A percentile compares a stretch with the other conserved stretches of the same genome.
These are phyloP conservation scores for Cryphonectria parasitica DNA, from an alignment of 2,329 filamentous ascomycete species.

Conservation along the genomic window DNA sequence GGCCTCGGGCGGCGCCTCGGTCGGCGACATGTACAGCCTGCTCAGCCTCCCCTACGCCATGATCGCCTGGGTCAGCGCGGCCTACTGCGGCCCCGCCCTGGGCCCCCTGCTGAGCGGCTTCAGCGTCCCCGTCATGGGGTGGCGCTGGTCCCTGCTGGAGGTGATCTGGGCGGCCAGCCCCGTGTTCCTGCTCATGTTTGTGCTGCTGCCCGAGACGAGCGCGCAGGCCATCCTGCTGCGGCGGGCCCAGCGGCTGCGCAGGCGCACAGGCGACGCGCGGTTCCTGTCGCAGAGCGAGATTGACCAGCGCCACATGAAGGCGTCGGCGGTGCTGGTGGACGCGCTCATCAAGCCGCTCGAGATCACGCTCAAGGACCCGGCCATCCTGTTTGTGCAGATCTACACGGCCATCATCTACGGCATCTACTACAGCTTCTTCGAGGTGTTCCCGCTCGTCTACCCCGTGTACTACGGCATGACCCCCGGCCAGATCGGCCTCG, in stretches of 20 bases:
- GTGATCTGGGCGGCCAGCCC: slow-evolving; percentile 65
- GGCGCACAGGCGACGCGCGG: slow-evolving; percentile 57
- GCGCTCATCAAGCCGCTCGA: slow-evolving; percentile 65
- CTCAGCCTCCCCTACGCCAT: slow-evolving; percentile 62
- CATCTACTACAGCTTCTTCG: slow-evolving; percentile 67
- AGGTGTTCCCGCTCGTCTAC: slow-evolving; percentile 69
- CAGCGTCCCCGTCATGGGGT: slow-evolving; percentile 58
- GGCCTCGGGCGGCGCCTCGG: slow-evolving; percentile 59
- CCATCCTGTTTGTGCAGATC: slow-evolving; percentile 63
- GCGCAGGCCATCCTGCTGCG: slow-evolving; percentile 62
- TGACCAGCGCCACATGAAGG: slow-evolving; percentile 58
- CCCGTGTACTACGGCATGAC: slow-evolving; percentile 62
- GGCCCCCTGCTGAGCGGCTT: slow-evolving; percentile 66
- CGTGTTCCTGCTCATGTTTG: slow-evolving; percentile 62
- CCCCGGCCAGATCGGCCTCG: slow-evolving; percentile 59
- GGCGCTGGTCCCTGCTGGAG: slow-evolving; percentile 69
- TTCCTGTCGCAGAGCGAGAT: slow-evolving; percentile 68
- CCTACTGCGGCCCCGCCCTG: slow-evolving; percentile 53
- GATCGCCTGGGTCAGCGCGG: slow-evolving; percentile 60
- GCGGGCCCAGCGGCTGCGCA: slow-evolving; percentile 64
- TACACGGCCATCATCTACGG: slow-evolving; percentile 66
- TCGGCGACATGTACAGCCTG: slow-evolving; percentile 58
- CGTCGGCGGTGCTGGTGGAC: slow-evolving; percentile 52
- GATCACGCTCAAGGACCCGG: slow-evolving; percentile 64
- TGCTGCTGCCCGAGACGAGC: slow-evolving; percentile 68